Base-by-base conservation (phyloP, 495 filamentous ascomycete genomes). In the Aspergillus panamensis region DNA sequence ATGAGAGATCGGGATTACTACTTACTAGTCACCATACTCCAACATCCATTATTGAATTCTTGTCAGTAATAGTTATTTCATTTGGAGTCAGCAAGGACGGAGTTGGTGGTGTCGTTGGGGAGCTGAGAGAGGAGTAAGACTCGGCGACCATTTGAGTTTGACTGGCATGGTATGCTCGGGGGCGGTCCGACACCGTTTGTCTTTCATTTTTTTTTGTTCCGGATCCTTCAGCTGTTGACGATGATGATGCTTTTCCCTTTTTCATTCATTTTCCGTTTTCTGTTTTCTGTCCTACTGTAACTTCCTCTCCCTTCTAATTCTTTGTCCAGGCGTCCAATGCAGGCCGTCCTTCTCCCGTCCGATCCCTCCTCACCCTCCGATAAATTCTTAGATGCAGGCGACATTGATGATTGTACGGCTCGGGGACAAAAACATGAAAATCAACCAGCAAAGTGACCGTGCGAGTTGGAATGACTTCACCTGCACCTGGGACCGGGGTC, bases 381-480 rank as follows among this genome's bases (percentile, higher is more conserved):
- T 48, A 25, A 9, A 17, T 19, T 30, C 10, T 48, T 25, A 12
- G 10, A 13, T 13, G 45, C 12, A n/a, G 4, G 14, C 42, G 42
- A 45, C 19, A 45, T 17, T 25, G n/a, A n/a, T n/a, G n/a, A 25
- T 25, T 17, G 19, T 45, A 45, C 19, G 42, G 42, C 42, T 45
- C 42, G 42, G 42, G 42, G 42, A 16, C 6, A 19, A 19, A 45
- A 45, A 55, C 32, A 19, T 12, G 35, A 8, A 39, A 39, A 39
- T n/a, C 6, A 13, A 39, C 6, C 21, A 47, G 10, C 13, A 51
- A 57, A 57, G 45, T 57, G 53, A 44, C 53, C 42, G 53, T 48
- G 42, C 53, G 17, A 10, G 42, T 29, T 29, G 17, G 44, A 42
- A 57, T 57, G 55, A 57, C 55, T 57, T 57, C 55, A 43, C 55